Base-by-base conservation (phyloP, 257 asterid genomes). In the Cordia subcordata region DNA sequence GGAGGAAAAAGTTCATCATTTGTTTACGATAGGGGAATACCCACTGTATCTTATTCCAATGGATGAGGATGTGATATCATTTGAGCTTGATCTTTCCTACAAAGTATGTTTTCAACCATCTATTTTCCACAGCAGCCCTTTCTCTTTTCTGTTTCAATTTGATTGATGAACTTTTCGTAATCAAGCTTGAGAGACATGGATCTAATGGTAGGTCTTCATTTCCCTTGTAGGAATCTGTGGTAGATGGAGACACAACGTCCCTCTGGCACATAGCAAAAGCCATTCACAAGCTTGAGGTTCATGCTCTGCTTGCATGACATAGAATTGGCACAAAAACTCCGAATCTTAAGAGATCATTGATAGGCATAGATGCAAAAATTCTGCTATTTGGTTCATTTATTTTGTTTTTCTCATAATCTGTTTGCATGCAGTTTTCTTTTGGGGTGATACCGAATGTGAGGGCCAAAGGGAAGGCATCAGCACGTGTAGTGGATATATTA, bases 221-320 rank as follows among this genome's bases (percentile, higher is more conserved):
- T 63, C 77, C 61, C 57, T 55, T 72, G 64, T 75, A 93, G 99
- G 97, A 93, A 40, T 77, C 67, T 70, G 40, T 73, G 76, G 99
- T 83, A 62, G 94, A 93, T 62, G 96, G 97, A 69, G 97, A 93
- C 72, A 73, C 88, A 21, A 81, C 96, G 47, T 80, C 88, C 63
- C 89, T 88, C 23, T 93, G 99, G 99, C 89, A 89, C 70, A 89
- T 89, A 66, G 95, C 97, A 52, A 93, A 93, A 81, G 89, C 85
- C 69, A 84, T 93, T 66, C 99, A 93, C 75, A 89, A 80, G 75
- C 85, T 93, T 49, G 99, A 93, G 99, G 99, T 75, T 53, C 33
- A 59, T 53, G 47, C 60, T 18, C 42, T 55, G 58, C 46, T 55
- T 55, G 10, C 58, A 35, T 12, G 17, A 37, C 60, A 16, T 19